Evolutionary conservation across 1,284 basidiomycete species (phyloP).

Genomic region (Cutaneotrichosporon curvatum): DNA sequence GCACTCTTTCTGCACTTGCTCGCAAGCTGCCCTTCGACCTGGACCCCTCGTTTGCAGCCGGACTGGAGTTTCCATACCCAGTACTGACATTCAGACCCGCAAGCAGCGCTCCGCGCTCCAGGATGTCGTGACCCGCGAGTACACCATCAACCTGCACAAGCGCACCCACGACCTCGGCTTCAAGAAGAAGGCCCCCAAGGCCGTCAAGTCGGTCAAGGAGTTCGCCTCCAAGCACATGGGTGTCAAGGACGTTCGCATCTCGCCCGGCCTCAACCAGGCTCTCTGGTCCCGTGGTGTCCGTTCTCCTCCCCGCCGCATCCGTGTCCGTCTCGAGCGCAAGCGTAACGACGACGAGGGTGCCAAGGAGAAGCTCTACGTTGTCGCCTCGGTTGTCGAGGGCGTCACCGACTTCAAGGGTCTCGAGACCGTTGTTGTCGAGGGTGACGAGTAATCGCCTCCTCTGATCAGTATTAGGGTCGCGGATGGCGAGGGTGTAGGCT

Average conservation of each 20-base stretch:
- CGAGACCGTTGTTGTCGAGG: conserved; percentile 71
- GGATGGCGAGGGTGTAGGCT: conserved; percentile 18
- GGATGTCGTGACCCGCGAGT: conserved; percentile 93
- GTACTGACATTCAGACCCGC: conserved; percentile 54
- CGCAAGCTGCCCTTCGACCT: not conserved
- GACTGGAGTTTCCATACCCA: not conserved
- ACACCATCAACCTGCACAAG: conserved; percentile 95
- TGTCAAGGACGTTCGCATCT: conserved; percentile 81
- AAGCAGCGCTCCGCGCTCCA: conserved; percentile 88
- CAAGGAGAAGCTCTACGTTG: conserved; percentile 94
- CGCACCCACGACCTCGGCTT: conserved; percentile 80
- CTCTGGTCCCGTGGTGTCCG: conserved; percentile 78
- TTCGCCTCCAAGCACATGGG: conserved; percentile 93
- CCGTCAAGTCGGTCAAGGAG: conserved; percentile 80
- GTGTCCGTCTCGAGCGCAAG: conserved; percentile 88
- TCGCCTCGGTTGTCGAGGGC: conserved; percentile 73
- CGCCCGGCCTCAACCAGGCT: conserved; percentile 89
- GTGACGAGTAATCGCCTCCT: conserved; percentile 48
- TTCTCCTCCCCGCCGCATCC: conserved; percentile 79
- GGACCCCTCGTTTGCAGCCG: too few species aligned
- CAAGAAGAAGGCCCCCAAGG: conserved; percentile 88
- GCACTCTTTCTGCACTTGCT: not conserved
- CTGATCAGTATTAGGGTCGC: not conserved
- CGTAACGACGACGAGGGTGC: conserved; percentile 93
- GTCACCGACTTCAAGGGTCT: conserved; percentile 77